phyloP scores from a whole-genome alignment of 2,329 filamentous ascomycete genomes.

The Aspergillus sp. region DNA sequence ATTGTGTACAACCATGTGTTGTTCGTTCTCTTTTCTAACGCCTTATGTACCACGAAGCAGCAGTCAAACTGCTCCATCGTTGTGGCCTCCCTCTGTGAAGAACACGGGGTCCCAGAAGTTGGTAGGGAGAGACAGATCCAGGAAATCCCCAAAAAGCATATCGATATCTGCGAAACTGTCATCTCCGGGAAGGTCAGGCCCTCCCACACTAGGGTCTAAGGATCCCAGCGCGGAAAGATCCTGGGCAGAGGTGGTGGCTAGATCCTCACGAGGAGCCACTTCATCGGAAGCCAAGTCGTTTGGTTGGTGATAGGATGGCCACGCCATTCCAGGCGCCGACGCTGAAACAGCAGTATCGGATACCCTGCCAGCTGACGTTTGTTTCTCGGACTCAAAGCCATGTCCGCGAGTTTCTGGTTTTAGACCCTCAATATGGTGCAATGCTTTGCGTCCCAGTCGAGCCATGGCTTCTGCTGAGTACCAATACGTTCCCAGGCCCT shows the following conservation, averaged over 20 bases:
- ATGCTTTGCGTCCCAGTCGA: constrained; percentile 31
- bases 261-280: not conserved
- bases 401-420: constrained; percentile 4
- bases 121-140: constrained; percentile 29
- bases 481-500: constrained; percentile 29
- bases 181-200: constrained; percentile 38
- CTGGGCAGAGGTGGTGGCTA: not conserved
- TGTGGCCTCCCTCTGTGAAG: constrained; percentile 4
- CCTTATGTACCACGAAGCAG: not conserved
- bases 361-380: not conserved
- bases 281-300: not conserved
- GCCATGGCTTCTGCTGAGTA: constrained; percentile 39
- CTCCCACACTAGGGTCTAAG: constrained; percentile 39
- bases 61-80: not conserved
- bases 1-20: no score
- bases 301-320: not conserved
- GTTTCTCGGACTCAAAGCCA: constrained; percentile 10
- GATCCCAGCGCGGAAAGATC: constrained; percentile 16
- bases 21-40: no score
- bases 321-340: not conserved
- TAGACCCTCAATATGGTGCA: constrained; percentile 23
- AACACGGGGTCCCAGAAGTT: constrained; percentile 34
- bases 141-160: constrained; percentile 28
- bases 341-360: not conserved
- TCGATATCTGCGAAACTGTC: constrained; percentile 29